phyloP scores from a whole-genome alignment of 495 filamentous ascomycete species.

The Aspergillus olivimuriae region DNA sequence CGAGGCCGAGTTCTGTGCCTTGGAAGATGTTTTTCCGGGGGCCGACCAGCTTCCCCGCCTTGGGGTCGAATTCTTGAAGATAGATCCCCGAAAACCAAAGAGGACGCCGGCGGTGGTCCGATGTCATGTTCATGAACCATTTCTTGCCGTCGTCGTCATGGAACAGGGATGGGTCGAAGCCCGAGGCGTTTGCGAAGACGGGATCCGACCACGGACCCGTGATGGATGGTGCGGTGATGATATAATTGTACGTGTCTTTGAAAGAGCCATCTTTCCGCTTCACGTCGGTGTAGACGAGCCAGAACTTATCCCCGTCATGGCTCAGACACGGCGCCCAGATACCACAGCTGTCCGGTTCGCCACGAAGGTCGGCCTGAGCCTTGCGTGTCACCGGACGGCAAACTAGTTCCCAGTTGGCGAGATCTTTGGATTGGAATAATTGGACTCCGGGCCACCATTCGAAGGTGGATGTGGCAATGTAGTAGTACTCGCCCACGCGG shows the following conservation, averaged over 20 bases:
- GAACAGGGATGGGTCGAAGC: slow-evolving; percentile 54
- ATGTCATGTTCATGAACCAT: slow-evolving; percentile 4
- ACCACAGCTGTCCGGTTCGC: slow-evolving; percentile 51
- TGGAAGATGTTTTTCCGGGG: slow-evolving; percentile 3
- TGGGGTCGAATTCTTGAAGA: slow-evolving; percentile 1
- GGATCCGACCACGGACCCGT: slow-evolving; percentile 47
- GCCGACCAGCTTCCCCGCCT: neutral
- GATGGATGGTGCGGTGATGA: neutral
- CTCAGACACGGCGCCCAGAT: slow-evolving; percentile 58
- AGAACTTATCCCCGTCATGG: slow-evolving; percentile 53
- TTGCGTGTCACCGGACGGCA: slow-evolving; percentile 19
- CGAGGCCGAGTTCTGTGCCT: slow-evolving; percentile 26
- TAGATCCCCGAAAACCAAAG: slow-evolving; percentile 1
- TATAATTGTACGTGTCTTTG: slow-evolving; percentile 5
- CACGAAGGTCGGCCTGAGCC: slow-evolving; percentile 9
- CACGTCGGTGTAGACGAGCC: slow-evolving; percentile 1
- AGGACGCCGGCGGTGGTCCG: neutral
- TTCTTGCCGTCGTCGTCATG: slow-evolving; percentile 49
- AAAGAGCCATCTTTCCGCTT: slow-evolving; percentile 5
- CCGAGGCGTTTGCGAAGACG: slow-evolving; percentile 44
- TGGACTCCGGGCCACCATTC: slow-evolving; percentile 57
- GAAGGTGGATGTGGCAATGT: slow-evolving; percentile 57
- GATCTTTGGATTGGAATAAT: slow-evolving; percentile 51
- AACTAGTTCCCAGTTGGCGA: slow-evolving; percentile 51
- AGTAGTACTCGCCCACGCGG: slow-evolving; percentile 51